Base-by-base conservation (phyloP, 805 yeast genomes). In the Vanderwaltozyma verrucispora region DNA sequence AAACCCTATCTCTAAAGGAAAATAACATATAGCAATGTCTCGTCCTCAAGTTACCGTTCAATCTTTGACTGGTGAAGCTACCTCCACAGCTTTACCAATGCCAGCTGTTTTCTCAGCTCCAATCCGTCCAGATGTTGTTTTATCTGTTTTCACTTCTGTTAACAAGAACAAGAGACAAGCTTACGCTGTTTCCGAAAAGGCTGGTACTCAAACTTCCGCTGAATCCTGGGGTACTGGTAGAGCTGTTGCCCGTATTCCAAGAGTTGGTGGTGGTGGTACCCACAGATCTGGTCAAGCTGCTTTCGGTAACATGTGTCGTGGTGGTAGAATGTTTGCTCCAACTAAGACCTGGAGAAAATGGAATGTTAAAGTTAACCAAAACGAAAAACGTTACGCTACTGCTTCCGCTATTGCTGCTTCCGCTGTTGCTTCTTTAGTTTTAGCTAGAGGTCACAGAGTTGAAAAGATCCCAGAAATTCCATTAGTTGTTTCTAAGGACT, bases 191-290 rank as follows among this genome's bases (percentile, higher is more conserved):
- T 81, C 97, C 61, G 87, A 80, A 69, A 84, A 87, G 75, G 98
- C 98, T 65, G 98, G 98, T 77, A 95, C 86, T 81, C 97, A 92
- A 77, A 88, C 96, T 73, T 89, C 97, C 51, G 98, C 98, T 69
- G 96, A 87, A 76, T 92, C 98, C 52, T 92, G 98, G 98, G 98
- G 98, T 87, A 92, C 98, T 62, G 98, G 98, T 80, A 88, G 98
- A 79, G 98, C 98, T 74, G 96, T 92, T 67, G 97, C 98, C 75
- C 89, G 98, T 80, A 89, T 92, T 71, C 98, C 98, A 78, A 88
- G 98, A 81, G 97, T 92, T 68, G 96, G 96, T 75, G 98, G 98
- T 77, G 88, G 95, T 69, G 98, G 98, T 84, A 92, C 98, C 70
- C 96, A 87, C 94, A 88, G 98, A 76, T 77, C 97, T 54, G 98